Conservation (phyloP, 1,284 basidiomycete genomes). For the Cryptococcus floricola region DNA sequence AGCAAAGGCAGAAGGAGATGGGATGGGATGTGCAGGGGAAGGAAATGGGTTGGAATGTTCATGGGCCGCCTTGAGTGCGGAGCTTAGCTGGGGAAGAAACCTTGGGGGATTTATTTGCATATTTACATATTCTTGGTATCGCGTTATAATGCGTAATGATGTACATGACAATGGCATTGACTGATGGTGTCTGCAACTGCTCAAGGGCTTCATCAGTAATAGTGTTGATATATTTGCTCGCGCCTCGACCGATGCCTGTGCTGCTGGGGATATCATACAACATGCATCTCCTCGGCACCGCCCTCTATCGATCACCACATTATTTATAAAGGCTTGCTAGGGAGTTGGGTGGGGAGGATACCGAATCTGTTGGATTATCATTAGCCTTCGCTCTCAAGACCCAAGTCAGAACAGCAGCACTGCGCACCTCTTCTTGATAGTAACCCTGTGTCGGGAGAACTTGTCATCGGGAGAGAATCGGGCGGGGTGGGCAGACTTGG, state of each 20-base stretch:
- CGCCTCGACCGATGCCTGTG: not conserved
- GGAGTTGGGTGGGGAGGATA: slow-evolving; percentile 83
- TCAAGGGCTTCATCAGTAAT: too few species aligned
- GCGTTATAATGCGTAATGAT: not conserved
- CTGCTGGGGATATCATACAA: slow-evolving; percentile 1
- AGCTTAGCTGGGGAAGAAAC: too few species aligned
- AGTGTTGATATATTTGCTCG: too few species aligned
- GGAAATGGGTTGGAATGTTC: not conserved
- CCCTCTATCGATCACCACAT: not conserved
- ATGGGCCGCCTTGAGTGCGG: not conserved
- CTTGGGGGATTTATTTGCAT: not conserved
- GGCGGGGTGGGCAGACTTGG: slow-evolving; percentile 91
- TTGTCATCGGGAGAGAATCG: slow-evolving; percentile 97
- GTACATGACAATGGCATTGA: too few species aligned
- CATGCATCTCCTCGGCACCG: not conserved
- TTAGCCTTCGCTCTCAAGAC: not conserved
- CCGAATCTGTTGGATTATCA: slow-evolving; percentile 54
- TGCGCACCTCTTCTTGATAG: slow-evolving; percentile 79
- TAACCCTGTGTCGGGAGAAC: slow-evolving; percentile 91
- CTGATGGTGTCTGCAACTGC: not conserved
- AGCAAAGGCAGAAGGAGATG: slow-evolving; percentile 43
- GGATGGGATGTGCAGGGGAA: slow-evolving; percentile 48
- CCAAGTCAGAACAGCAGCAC: not conserved
- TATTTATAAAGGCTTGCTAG: slow-evolving; percentile 74
- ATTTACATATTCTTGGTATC: not conserved